phyloP scores from a whole-genome alignment of 768 basidiomycete genomes.

The Lactarius akahatsu region DNA sequence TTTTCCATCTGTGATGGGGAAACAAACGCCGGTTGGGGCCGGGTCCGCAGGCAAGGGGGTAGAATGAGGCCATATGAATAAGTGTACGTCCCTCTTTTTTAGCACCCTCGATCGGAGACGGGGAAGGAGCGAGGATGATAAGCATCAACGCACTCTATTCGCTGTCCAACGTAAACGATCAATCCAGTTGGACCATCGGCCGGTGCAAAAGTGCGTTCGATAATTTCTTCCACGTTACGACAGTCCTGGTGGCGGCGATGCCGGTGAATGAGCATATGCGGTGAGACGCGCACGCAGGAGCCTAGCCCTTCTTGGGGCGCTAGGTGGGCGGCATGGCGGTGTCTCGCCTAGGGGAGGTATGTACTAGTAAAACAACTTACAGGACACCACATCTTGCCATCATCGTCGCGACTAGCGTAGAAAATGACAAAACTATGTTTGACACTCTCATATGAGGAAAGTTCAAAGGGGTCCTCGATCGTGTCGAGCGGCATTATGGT shows the following conservation, averaged over 20 bases:
- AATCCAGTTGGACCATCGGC: slow-evolving; percentile 50
- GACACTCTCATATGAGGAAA: slow-evolving; percentile 39
- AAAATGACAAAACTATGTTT: slow-evolving; percentile 64
- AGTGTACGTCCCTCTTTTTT: background rate
- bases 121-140: background rate
- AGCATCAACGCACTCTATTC: slow-evolving; percentile 49
- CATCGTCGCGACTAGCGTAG: slow-evolving; percentile 60
- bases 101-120: slow-evolving; percentile 10
- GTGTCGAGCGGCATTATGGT: slow-evolving; percentile 28
- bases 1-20: slow-evolving; percentile 60
- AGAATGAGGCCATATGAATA: background rate
- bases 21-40: slow-evolving; percentile 8
- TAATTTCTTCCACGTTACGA: slow-evolving; percentile 53
- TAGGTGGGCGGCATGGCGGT: slow-evolving; percentile 8
- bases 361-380: slow-evolving; percentile 40
- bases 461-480: slow-evolving; percentile 40
- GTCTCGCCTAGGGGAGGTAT: background rate
- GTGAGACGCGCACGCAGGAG: slow-evolving; percentile 14
- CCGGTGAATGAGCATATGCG: slow-evolving; percentile 22
- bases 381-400: slow-evolving; percentile 69
- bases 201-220: slow-evolving; percentile 50
- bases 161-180: slow-evolving; percentile 70
- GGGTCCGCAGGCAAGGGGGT: background rate
- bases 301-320: background rate
- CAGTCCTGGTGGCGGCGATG: slow-evolving; percentile 53